A percentile compares a stretch with the other conserved stretches of the same genome.
Conservation (phyloP, 768 basidiomycete genomes). For the Amanita rubescens region DNA sequence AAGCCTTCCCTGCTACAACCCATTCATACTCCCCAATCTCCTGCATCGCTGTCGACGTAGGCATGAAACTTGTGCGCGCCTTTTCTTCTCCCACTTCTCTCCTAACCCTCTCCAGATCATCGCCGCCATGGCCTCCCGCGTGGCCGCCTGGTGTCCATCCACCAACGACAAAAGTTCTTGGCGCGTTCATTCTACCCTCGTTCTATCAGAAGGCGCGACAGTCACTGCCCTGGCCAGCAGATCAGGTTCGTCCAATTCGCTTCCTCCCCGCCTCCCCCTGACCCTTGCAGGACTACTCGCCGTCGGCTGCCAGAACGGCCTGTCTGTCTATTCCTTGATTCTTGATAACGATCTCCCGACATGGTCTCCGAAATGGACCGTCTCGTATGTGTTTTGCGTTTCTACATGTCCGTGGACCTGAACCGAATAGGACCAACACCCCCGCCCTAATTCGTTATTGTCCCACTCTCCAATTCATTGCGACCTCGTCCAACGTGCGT, state of each 20-base stretch:
- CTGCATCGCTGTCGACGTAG: slow-evolving; percentile 64
- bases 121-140: slow-evolving; percentile 56
- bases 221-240: slow-evolving; percentile 66
- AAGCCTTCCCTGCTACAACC: slow-evolving; percentile 63
- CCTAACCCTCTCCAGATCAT: slow-evolving; percentile 46
- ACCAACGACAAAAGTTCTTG: slow-evolving; percentile 55
- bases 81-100: slow-evolving; percentile 4
- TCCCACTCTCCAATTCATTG: slow-evolving; percentile 73
- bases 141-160: slow-evolving; percentile 78
- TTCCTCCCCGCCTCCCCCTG: neutral
- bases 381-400: slow-evolving; percentile 36
- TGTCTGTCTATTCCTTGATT: slow-evolving; percentile 72
- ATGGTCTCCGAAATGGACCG: slow-evolving; percentile 76
- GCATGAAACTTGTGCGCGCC: slow-evolving; percentile 70
- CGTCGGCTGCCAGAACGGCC: slow-evolving; percentile 49
- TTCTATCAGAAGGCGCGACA: slow-evolving; percentile 45
- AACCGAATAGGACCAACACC: slow-evolving; percentile 34
- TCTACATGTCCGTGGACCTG: slow-evolving; percentile 5
- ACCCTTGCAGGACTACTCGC: slow-evolving; percentile 61
- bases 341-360: slow-evolving; percentile 78
- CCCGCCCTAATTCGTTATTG: slow-evolving; percentile 55
- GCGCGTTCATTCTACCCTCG: slow-evolving; percentile 76
- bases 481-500: slow-evolving; percentile 49
- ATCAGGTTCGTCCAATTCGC: slow-evolving; percentile 44
- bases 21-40: slow-evolving; percentile 40